phyloP scores from a whole-genome alignment of 2,329 filamentous ascomycete genomes.

The Sporothrix euskadiensis region DNA sequence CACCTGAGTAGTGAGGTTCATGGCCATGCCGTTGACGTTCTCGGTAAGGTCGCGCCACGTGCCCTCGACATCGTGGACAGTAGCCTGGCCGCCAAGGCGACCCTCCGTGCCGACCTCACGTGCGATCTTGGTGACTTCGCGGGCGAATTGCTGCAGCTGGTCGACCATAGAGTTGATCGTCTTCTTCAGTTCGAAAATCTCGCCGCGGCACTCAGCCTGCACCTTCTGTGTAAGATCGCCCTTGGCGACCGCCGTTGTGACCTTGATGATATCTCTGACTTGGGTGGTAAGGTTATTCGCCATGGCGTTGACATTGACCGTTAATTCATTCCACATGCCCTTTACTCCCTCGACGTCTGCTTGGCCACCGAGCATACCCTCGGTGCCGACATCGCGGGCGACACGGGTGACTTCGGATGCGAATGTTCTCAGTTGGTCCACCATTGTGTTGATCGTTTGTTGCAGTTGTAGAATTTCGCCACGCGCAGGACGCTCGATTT shows the following conservation, averaged over 20 bases:
- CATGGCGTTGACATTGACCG: slow-evolving; percentile 85
- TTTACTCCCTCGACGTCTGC: slow-evolving; percentile 81
- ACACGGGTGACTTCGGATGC: slow-evolving; percentile 82
- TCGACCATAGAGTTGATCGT: slow-evolving; percentile 99
- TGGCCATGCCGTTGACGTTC: slow-evolving; percentile 97
- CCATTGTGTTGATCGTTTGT: slow-evolving; percentile 88
- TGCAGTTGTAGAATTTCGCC: slow-evolving; percentile 82
- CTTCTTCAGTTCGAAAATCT: slow-evolving; percentile 91
- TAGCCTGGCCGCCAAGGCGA: slow-evolving; percentile 88
- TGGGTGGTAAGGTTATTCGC: slow-evolving; percentile 83
- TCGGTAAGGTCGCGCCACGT: slow-evolving; percentile 96
- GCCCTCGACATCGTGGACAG: slow-evolving; percentile 92
- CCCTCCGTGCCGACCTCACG: slow-evolving; percentile 96
- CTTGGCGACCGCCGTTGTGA: slow-evolving; percentile 70
- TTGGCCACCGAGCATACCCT: slow-evolving; percentile 79
- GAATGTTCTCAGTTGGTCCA: slow-evolving; percentile 80
- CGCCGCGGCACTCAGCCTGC: slow-evolving; percentile 86
- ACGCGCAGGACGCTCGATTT: slow-evolving; percentile 77
- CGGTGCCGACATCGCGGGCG: slow-evolving; percentile 79
- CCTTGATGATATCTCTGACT: slow-evolving; percentile 91
- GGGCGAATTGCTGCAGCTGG: slow-evolving; percentile 92
- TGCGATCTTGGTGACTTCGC: slow-evolving; percentile 94
- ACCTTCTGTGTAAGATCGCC: slow-evolving; percentile 97
- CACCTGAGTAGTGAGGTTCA: slow-evolving; percentile 96
- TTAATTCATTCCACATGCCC: slow-evolving; percentile 87